Evolutionary conservation across 495 filamentous ascomycete species (phyloP).

Genomic region (Evernia prunastri): DNA sequence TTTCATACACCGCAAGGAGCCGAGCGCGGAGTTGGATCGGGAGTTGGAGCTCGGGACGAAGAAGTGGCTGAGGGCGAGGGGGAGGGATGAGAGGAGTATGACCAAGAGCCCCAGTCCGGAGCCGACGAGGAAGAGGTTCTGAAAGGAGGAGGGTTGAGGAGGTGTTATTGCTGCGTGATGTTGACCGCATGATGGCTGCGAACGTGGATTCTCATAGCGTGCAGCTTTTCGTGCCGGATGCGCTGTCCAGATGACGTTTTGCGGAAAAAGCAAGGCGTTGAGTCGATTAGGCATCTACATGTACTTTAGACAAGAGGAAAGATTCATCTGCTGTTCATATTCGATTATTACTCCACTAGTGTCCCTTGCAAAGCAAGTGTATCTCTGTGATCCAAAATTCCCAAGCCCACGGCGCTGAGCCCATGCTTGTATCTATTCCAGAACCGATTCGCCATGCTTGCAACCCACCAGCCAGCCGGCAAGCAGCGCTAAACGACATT

Average conservation of each 20-base stretch:
- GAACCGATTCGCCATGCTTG: constrained; percentile 3
- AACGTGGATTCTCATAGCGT: background rate
- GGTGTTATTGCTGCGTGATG: background rate
- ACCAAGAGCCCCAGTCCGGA: constrained; percentile 69
- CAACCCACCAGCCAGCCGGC: background rate
- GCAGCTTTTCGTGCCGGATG: background rate
- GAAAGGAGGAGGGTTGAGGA: constrained; percentile 17
- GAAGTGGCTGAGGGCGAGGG: constrained; percentile 89
- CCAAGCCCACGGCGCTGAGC: background rate
- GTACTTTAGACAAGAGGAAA: background rate
- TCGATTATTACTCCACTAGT: background rate
- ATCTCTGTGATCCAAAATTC: background rate
- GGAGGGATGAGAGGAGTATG: constrained; percentile 77
- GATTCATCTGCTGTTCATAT: background rate
- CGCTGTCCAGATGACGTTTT: background rate
- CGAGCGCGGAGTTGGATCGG: constrained; percentile 74
- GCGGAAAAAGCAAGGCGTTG: constrained; percentile 13
- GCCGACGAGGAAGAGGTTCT: constrained; percentile 63
- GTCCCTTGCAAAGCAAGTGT: background rate
- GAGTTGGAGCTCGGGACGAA: constrained; percentile 83
- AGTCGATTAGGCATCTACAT: background rate
- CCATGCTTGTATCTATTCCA: background rate
- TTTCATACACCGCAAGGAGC: constrained; percentile 97
- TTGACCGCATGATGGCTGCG: background rate
- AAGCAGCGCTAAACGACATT: constrained; percentile 5